Evolutionary conservation across 768 basidiomycete species (phyloP).

Genomic region (Mrakia gelida): DNA sequence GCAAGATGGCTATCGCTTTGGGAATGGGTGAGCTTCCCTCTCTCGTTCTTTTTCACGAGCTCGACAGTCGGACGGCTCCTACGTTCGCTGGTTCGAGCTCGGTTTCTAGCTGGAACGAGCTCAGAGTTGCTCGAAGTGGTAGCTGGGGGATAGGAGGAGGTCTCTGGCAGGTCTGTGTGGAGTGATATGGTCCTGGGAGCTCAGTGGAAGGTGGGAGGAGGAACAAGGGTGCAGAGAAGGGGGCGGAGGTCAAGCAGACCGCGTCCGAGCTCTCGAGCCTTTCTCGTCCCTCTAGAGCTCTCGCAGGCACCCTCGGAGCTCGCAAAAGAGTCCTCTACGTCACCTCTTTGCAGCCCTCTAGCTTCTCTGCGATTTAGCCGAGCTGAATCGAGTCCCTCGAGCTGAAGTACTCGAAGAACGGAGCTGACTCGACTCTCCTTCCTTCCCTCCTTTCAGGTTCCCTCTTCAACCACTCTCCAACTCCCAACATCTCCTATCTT

Average conservation of each 20-base stretch:
- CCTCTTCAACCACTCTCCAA: slow-evolving; percentile 61
- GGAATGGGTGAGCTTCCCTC: slow-evolving; percentile 62
- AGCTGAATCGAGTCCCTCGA: neutral
- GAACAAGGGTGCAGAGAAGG: no score
- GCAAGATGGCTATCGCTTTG: slow-evolving; percentile 66
- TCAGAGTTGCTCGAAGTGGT: no score
- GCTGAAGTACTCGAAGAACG: neutral
- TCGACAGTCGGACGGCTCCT: neutral
- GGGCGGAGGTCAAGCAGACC: no score
- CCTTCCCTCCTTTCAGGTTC: slow-evolving; percentile 54
- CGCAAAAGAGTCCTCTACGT: no score
- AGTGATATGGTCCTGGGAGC: no score
- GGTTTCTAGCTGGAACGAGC: neutral
- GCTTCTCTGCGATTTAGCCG: neutral
- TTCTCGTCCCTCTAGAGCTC: no score
- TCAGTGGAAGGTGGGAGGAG: no score
- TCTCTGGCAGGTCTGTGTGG: no score
- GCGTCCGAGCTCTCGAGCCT: no score
- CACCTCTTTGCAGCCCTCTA: no score
- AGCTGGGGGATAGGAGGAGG: no score
- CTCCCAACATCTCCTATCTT: slow-evolving; percentile 44
- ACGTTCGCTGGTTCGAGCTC: neutral
- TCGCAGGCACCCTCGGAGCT: no score
- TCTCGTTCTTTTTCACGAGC: neutral
- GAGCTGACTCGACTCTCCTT: neutral